These are phyloP conservation scores for Pythium apleroticum DNA, from an alignment of 352 stramenopile species.

Conservation along the genomic window DNA sequence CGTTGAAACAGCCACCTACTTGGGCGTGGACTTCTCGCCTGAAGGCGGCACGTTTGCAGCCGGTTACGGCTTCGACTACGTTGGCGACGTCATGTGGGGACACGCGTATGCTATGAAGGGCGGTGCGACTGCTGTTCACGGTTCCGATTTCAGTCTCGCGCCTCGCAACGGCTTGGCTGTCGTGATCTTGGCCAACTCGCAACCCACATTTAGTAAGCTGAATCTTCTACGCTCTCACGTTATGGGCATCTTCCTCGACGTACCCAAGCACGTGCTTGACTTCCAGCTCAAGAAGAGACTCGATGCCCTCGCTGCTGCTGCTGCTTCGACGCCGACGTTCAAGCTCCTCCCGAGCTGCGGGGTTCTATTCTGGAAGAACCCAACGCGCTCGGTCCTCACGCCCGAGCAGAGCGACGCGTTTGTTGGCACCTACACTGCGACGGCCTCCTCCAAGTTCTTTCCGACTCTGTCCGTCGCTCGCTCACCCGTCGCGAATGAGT, in stretches of 20 bases:
- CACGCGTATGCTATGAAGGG: constrained; percentile 66
- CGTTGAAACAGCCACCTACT: constrained; percentile 29
- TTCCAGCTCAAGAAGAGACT: constrained; percentile 36
- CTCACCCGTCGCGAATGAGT: background rate
- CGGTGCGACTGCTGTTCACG: constrained; percentile 46
- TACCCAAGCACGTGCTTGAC: constrained; percentile 51
- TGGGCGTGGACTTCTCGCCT: constrained; percentile 39
- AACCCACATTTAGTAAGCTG: constrained; percentile 29
- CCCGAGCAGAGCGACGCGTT: constrained; percentile 25
- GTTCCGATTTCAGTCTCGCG: constrained; percentile 46
- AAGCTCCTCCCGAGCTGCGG: constrained; percentile 39
- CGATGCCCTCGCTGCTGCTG: constrained; percentile 20
- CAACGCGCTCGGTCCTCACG: constrained; percentile 27
- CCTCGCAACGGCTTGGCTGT: constrained; percentile 45
- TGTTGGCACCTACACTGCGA: constrained; percentile 42
- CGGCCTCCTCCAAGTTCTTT: constrained; percentile 40
- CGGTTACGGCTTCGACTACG: constrained; percentile 63
- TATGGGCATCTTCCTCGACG: constrained; percentile 63
- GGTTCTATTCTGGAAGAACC: constrained; percentile 43
- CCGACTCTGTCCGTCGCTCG: constrained; percentile 29
- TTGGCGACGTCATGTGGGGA: constrained; percentile 50
- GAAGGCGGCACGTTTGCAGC: constrained; percentile 55
- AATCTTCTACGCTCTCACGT: constrained; percentile 61
- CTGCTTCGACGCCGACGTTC: constrained; percentile 22
- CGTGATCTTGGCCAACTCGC: constrained; percentile 53